A percentile compares a stretch with the other conserved stretches of the same genome.
Evolutionary conservation across 345 rosid genomes (phyloP).

Genomic region (Psidium friedrichsthalianum): DNA sequence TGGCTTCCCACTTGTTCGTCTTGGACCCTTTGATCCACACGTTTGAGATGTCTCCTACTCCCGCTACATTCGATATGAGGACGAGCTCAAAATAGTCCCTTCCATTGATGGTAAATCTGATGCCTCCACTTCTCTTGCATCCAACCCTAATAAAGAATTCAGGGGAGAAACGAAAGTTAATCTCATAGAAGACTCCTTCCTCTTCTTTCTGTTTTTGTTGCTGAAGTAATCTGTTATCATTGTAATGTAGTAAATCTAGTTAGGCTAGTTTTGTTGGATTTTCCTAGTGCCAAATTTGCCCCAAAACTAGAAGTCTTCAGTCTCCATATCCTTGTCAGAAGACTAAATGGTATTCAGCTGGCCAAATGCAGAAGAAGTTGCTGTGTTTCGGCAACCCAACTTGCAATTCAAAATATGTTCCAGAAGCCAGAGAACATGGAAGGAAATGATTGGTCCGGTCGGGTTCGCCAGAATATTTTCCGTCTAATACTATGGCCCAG

Average conservation of each 20-base stretch:
- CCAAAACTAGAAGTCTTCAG: background rate
- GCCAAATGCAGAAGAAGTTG: background rate
- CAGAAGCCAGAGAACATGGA: background rate
- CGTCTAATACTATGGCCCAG: background rate
- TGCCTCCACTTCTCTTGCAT: constrained; percentile 56
- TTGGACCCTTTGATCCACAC: constrained; percentile 56
- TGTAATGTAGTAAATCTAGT: background rate
- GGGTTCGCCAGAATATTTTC: background rate
- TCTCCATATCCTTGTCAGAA: background rate
- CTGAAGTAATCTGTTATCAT: background rate
- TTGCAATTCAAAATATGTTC: background rate
- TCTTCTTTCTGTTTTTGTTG: background rate
- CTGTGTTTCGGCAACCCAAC: background rate
- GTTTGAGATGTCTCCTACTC: constrained; percentile 39
- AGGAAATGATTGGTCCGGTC: background rate
- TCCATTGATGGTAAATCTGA: constrained; percentile 67
- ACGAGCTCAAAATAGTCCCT: constrained; percentile 58
- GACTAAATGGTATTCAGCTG: background rate
- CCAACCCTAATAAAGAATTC: constrained; percentile 28
- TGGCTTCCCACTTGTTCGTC: constrained; percentile 35
- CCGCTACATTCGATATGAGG: constrained; percentile 59
- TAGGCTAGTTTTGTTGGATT: background rate
- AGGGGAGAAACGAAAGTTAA: background rate
- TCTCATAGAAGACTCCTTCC: background rate
- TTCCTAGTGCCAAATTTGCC: background rate